Base-by-base conservation (phyloP, 2,329 filamentous ascomycete species). In the Stylonectria norvegica region DNA sequence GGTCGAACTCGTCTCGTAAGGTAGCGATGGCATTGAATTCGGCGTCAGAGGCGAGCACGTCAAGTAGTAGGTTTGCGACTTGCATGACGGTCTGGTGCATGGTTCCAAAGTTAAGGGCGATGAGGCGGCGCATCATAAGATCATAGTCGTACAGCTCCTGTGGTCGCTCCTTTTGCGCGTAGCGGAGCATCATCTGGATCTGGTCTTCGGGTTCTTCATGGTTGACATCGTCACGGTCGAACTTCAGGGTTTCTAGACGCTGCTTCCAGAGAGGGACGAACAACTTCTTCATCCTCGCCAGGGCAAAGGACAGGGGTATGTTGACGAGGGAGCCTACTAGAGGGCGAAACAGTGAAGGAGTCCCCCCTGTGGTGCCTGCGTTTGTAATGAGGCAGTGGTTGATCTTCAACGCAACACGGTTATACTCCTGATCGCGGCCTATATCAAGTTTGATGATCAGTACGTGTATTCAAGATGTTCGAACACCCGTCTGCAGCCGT, bases 131-230 rank as follows among this genome's bases (percentile, higher is more conserved):
- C 1, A 55, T 53, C 36, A 68, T 63, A 9, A 50, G 43, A 6
- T 58, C 44, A 12, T 58, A 35, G 29, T 56, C 50, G 7, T 57
- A 45, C 2, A 65, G 53, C 44, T 72, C 68, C 0, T 64, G 36
- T 0, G 58, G 64, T 1, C 68, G 60, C 31, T 71, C 55, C 15
- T 58, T 59, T n/a, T 59, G 40, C 1, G 62, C 70, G 33, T 58
- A 69, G 4, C 58, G 56, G 4, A 71, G 43, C 62, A 71, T 69
- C 53, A 67, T 63, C 45, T 71, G 68, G 3, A 71, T 33, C 14
- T 63, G 59, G 27, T 72, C 69, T 10, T 61, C 55, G 0, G 66
- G 65, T 6, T 58, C 56, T 12, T 49, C 32, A 7, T 54, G 36
- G 3, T 47, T 43, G 0, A 43, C 36, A 4, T 53, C 42, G 2